These are phyloP conservation scores for Cordia subcordata DNA, from an alignment of 257 asterid genomes.

Conservation along the genomic window DNA sequence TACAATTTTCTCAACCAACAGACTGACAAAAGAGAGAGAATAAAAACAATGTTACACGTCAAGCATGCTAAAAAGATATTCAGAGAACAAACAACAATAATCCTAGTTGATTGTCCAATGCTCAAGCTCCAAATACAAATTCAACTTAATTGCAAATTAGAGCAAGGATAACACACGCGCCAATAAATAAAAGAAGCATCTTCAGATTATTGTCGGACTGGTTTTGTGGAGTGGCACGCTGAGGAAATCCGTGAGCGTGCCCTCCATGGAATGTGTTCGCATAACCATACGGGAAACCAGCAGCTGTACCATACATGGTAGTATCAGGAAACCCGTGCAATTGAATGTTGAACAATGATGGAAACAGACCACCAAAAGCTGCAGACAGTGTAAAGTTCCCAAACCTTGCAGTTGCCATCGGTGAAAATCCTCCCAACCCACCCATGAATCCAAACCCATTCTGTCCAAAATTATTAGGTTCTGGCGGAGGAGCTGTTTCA, in stretches of 20 bases:
- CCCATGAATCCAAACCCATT: slow-evolving; percentile 46
- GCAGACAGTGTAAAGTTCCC: slow-evolving; percentile 45
- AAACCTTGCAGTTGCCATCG: slow-evolving; percentile 42
- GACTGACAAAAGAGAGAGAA: too few relatives aligned
- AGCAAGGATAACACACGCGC: slow-evolving; percentile 53
- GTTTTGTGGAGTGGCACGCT: slow-evolving; percentile 52
- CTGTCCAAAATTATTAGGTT: slow-evolving; percentile 34
- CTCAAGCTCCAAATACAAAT: slow-evolving; percentile 18
- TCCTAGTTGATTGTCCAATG: slow-evolving; percentile 1
- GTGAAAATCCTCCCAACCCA: slow-evolving; percentile 49
- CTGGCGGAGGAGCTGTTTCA: slow-evolving; percentile 48
- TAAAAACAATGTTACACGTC: not conserved
- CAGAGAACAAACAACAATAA: slow-evolving; percentile 11
- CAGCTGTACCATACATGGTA: slow-evolving; percentile 51
- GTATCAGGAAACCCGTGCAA: slow-evolving; percentile 45
- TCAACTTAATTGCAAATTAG: slow-evolving; percentile 46
- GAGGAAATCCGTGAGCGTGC: slow-evolving; percentile 42
- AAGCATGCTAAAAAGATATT: slow-evolving; percentile 1
- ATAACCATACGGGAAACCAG: slow-evolving; percentile 58
- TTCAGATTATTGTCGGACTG: slow-evolving; percentile 65
- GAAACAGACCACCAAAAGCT: slow-evolving; percentile 46
- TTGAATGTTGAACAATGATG: slow-evolving; percentile 48
- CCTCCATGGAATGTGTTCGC: slow-evolving; percentile 46
- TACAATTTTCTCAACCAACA: not conserved
- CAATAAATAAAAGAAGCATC: slow-evolving; percentile 51